Base-by-base conservation (phyloP, 1,139 yeast genomes). In the Candida buenavistaensis region DNA sequence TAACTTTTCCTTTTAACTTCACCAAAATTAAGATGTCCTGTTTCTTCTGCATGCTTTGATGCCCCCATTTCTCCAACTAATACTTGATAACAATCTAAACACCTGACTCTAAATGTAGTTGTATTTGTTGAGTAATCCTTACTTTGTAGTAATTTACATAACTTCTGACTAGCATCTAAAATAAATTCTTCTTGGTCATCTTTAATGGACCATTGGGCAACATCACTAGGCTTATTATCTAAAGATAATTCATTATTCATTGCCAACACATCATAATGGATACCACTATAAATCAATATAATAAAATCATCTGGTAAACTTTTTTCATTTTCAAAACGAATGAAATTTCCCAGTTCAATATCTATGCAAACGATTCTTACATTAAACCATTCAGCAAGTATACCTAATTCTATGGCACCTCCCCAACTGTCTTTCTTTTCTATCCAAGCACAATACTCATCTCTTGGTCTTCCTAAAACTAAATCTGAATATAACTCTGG, bases 341-440 rank as follows among this genome's bases (percentile, higher is more conserved):
- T 84, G 30, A 75, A 57, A 28, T 78, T 66, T 3, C 78, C 77
- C 47, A 80, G 81, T 48, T 80, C 85, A 15, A 85, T 77, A 49
- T 85, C 95, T 24, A 84, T 57, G 17, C 88, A 80, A 38, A 72
- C 66, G 25, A 85, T 78, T 4, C 76, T 67, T 5, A 82, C 55
- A 3, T 65, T 61, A 33, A 82, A 67, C 49, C 73, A 67, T 21
- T 70, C 65, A 1, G 88, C 73, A 22, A 86, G 56, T 7, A 86
- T 81, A 10, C 81, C 78, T 37, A 85, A 60, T 53, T 85, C 95
- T 28, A 86, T 84, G 4, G 89, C 94, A 6, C 95, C 95, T 13
- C 95, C 95, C 95, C 95, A 85, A 14, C 86, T 73, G 30, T 73
- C 79, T 20, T 71, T 72, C 41, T 72, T 63, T 30, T 54, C 46